Percentiles rank a stretch among this genome's conserved stretches.
These are phyloP conservation scores for Auriscalpium orientale DNA, from an alignment of 768 basidiomycete species.

Conservation along the genomic window DNA sequence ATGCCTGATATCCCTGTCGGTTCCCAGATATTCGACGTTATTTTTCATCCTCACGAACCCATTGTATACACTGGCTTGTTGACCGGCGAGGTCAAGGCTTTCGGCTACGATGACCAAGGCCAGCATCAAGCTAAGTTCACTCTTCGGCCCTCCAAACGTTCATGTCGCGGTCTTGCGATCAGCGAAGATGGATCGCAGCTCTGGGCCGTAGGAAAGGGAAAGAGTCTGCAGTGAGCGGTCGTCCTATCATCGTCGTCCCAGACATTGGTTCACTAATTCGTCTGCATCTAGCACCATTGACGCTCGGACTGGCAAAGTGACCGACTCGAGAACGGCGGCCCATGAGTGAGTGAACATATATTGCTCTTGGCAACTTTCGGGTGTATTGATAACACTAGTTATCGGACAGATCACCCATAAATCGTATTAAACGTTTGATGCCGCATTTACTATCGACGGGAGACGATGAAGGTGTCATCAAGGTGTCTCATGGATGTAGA, in stretches of 20 bases:
- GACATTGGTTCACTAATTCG: not conserved
- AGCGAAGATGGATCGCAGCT: conserved; percentile 61
- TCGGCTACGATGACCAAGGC: conserved; percentile 68
- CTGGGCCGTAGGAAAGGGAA: conserved; percentile 79
- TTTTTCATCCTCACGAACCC: conserved; percentile 69
- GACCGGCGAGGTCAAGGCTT: conserved; percentile 78
- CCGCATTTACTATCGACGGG: conserved; percentile 76
- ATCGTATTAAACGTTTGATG: conserved; percentile 68
- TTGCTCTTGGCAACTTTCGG: conserved; percentile 18
- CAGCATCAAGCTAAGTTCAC: conserved; percentile 49
- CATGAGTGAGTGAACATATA: conserved; percentile 55
- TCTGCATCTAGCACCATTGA: conserved; percentile 52
- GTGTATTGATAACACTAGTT: not conserved
- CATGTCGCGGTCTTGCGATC: conserved; percentile 68
- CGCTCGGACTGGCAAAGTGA: conserved; percentile 45
- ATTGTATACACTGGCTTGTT: conserved; percentile 75
- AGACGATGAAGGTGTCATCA: conserved; percentile 91
- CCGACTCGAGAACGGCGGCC: conserved; percentile 41
- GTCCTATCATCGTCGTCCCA: not conserved
- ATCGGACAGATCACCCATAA: conserved; percentile 63
- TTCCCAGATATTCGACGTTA: conserved; percentile 83
- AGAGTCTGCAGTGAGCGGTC: conserved; percentile 61
- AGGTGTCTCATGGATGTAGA: conserved; percentile 37
- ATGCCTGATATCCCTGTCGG: conserved; percentile 64
- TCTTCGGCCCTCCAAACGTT: conserved; percentile 71